Base-by-base conservation (phyloP, 2,329 filamentous ascomycete species). In the Epichloe elymi region DNA sequence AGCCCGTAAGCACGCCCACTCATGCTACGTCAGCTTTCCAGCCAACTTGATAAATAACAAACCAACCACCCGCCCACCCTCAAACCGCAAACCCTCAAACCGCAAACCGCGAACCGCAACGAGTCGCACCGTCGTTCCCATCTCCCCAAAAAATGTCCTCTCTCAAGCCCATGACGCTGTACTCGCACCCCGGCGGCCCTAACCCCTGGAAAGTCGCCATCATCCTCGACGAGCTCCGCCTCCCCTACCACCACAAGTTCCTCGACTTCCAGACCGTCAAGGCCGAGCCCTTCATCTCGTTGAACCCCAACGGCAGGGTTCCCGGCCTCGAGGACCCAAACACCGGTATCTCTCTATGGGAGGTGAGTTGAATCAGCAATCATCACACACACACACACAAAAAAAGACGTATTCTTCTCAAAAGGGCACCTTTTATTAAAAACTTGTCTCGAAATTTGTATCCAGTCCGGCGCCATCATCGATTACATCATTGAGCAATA, bases 401-500 rank as follows among this genome's bases (percentile, higher is more conserved):
- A n/a, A n/a, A n/a, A 20, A 20, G 20, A 20, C 20, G 20, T n/a
- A n/a, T n/a, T n/a, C n/a, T n/a, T n/a, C n/a, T n/a, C n/a, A n/a
- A n/a, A n/a, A n/a, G n/a, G n/a, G n/a, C n/a, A n/a, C n/a, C n/a
- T n/a, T n/a, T n/a, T n/a, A n/a, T n/a, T n/a, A n/a, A n/a, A n/a
- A n/a, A n/a, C n/a, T n/a, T n/a, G n/a, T n/a, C n/a, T n/a, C n/a
- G n/a, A n/a, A n/a, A n/a, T n/a, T n/a, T n/a, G n/a, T n/a, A n/a
- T n/a, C n/a, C n/a, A n/a, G 56, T 57, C 56, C 12, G 55, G 58
- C 40, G 59, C 58, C 20, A 59, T 60, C 43, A 58, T 59, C 26
- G 55, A 58, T 38, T 61, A 60, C 44, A 50, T 61, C n/a, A 50
- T 59, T 10, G 55, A 60, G 8, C 49, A 51, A 0, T 62, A 62